Evolutionary conservation across 208 protist genomes (phyloP).

Genomic region (Leishmania guyanensis): DNA sequence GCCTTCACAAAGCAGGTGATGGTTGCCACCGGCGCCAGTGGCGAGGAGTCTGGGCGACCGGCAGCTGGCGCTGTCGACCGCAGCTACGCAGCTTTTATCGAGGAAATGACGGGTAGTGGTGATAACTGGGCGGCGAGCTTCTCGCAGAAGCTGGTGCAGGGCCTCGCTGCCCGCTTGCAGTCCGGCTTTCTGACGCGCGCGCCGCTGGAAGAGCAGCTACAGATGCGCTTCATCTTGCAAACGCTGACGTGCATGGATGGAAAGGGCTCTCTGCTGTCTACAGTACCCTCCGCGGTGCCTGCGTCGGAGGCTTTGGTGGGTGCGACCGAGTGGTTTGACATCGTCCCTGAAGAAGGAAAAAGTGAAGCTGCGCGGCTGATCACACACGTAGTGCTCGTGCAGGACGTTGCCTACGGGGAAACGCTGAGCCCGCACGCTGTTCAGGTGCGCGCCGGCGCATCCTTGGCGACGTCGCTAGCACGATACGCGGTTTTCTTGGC

Average conservation of each 20-base stretch:
- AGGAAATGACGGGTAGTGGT: conserved; percentile 40
- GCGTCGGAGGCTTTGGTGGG: background rate
- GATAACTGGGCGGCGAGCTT: conserved; percentile 62
- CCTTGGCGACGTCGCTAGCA: conserved; percentile 41
- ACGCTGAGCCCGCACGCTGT: conserved; percentile 52
- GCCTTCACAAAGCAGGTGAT: conserved; percentile 78
- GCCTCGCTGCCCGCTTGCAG: conserved; percentile 48
- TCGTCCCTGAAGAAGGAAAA: conserved; percentile 38
- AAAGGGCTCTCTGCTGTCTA: conserved; percentile 10
- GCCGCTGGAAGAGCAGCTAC: conserved; percentile 62
- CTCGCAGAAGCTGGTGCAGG: conserved; percentile 37
- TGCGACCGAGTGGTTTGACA: conserved; percentile 44
- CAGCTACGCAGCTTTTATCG: conserved; percentile 33
- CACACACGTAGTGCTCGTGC: conserved; percentile 62
- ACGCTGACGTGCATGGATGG: conserved; percentile 41
- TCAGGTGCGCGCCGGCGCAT: conserved; percentile 52
- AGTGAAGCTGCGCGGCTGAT: conserved; percentile 54
- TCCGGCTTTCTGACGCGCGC: conserved; percentile 39
- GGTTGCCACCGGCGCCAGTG: conserved; percentile 25
- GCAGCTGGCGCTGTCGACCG: conserved; percentile 20
- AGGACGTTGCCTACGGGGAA: conserved; percentile 69
- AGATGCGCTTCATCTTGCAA: conserved; percentile 82
- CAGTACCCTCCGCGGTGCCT: background rate
- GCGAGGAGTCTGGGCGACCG: conserved; percentile 7
- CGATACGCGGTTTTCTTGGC: conserved; percentile 57